Evolutionary conservation across 352 stramenopile genomes (phyloP), one percentile per base, ranked within the genome.

Genomic region (Phytophthora vignae): DNA sequence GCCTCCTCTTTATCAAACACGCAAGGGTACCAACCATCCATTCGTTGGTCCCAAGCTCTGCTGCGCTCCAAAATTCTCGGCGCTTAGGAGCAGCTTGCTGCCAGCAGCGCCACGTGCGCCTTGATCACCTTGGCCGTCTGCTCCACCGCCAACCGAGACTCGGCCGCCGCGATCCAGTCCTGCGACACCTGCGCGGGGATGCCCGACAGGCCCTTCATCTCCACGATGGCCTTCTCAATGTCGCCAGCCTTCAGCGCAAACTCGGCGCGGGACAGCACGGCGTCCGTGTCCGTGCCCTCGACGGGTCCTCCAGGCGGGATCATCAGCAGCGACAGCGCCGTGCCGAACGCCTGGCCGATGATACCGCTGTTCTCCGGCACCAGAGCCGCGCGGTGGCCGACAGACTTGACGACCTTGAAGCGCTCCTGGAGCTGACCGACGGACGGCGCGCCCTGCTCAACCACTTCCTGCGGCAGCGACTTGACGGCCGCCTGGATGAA

Each of bases 121-220:
- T 96, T 96, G 50, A 96, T 76, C 60, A 94, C 79, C 80, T 93
- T 93, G 44, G 85, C 81, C 2, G 88, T 94, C 71, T 96, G 88
- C 66, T 96, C 88, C 38, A 96, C 82, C 9, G 87, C 83, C 60
- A 96, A 73, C 49, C 88, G 85, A 53, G 84, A 84, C 60, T 96
- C 85, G 1, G 88, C 88, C 46, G 88, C 88, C 55, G 62, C 64
- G 46, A 96, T 78, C 88, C 88, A 96, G 72, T 96, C 88, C 78
- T 84, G 71, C 25, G 88, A 90, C 9, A 95, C 77, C 53, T 93
- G 71, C 1, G 84, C 85, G 38, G 88, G 85, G 5, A 93, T 62
- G 27, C 88, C 88, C 21, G 82, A 82, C 11, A 96, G 64, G 27
- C 60, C 68, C 64, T 94, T 90, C 67, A 96, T 84, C 69, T 96